Evolutionary conservation across 371 early-diverging fungal genomes (phyloP), one percentile per base, ranked within the genome.

Genomic region (Mortierella sp.): DNA sequence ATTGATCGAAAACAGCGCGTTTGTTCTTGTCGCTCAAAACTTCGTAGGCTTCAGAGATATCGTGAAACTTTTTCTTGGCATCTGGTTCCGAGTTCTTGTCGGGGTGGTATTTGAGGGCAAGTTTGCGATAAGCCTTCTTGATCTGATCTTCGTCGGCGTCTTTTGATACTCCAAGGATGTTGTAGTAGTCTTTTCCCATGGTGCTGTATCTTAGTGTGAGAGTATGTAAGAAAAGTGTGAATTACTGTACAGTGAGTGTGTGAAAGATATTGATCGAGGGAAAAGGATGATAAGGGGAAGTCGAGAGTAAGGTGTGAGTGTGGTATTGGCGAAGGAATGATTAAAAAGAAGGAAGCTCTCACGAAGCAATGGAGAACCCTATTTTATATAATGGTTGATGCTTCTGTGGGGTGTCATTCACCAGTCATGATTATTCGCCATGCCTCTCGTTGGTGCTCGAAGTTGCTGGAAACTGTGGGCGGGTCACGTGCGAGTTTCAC

Each of bases 181-280:
- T 89, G 84, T 98, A 98, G 81, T 94, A 94, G 69, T 96, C 96
- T 86, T 95, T 96, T 67, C 94, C 95, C 97, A 97, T 97, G 55
- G 64, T 28, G 55, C 21, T 50, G 11, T 45, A 45, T 11, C n/a
- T 50, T n/a, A n/a, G n/a, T 50, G 50, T n/a, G 16, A 50, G 50
- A 50, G 50, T 50, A 10, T 43, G 43, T 40, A 15, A 38, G 40
- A n/a, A 15, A 61, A 4, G 40, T 59, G 60, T 15, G 66, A 50
- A 21, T 40, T 43, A 50, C 50, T 50, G 50, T 50, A 50, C 16
- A 50, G n/a, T 16, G 45, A 15, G 16, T 45, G 16, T 15, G 45
- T 50, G n/a, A n/a, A 50, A n/a, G 70, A 43, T 53, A 45, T 11
- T 45, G 52, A 53, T 45, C 32, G 40, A 24, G 28, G 50, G 47